Base-by-base conservation (phyloP, 257 asterid species). In the Thymus mandschuricus region DNA sequence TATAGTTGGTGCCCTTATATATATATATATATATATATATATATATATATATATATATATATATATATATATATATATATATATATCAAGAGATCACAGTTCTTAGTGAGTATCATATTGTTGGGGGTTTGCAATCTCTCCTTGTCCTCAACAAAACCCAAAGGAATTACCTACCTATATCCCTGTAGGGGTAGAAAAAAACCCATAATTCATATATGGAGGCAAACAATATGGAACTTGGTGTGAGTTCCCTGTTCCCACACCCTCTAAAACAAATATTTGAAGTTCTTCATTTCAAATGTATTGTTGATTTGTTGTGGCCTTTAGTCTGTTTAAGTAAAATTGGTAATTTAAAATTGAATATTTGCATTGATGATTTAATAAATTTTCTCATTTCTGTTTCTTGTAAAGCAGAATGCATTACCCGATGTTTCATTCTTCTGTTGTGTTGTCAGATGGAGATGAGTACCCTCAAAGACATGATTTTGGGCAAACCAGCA, bases 401-500 rank as follows among this genome's bases (percentile, higher is more conserved):
- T 64, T 29, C 2, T 5, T 10, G 12, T 28, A 29, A 44, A 44
- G 43, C 44, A 29, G 13, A 60, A 43, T 59, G 7, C 41, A 60
- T 64, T 38, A 21, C 50, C 3, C 35, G 15, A n/a, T 5, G 38
- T 65, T 65, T 52, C 58, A 13, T 29, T 30, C n/a, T 70, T 78
- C 56, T 30, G 44, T 73, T 66, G 66, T 49, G 60, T 69, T 67
- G 60, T 75, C 81, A 94, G 98, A 91, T 94, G 99, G 99, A 94
- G 85, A 94, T 94, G 99, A 75, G 83, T 83, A 81, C 86, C 81
- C 91, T 94, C 28, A 86, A 88, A 90, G 99, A 94, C 84, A 94
- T 95, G 97, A 89, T 95, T 71, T 78, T 95, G 86, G 99, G 99
- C n/a, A 89, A 81, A 79, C 99, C 99, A 10, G 99, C 99, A 48